A percentile compares a stretch with the other conserved stretches of the same genome.
These are phyloP conservation scores for Corylus americana DNA, from an alignment of 306 rosid species.

Conservation along the genomic window DNA sequence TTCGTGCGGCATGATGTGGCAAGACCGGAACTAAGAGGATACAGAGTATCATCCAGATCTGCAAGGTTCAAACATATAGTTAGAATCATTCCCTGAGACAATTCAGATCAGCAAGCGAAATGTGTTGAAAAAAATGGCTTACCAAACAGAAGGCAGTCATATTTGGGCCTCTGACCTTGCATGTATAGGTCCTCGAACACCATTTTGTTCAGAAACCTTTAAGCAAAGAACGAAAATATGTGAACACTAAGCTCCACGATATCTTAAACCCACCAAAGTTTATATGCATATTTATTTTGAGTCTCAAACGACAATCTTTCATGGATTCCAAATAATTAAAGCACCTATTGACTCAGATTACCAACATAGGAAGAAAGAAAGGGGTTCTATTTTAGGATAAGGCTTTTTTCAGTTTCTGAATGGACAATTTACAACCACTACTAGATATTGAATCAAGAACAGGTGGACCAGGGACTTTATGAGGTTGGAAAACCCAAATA, in stretches of 20 bases:
- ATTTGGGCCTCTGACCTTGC: constrained; percentile 68
- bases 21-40: constrained; percentile 76
- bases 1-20: constrained; percentile 65
- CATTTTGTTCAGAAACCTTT: constrained; percentile 58
- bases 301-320: constrained; percentile 31
- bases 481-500: constrained; percentile 16
- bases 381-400: constrained; percentile 25
- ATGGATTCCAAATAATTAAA: constrained; percentile 25
- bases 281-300: constrained; percentile 32
- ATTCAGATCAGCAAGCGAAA: constrained; percentile 20
- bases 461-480: constrained; percentile 31
- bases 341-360: constrained; percentile 42
- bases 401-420: constrained; percentile 41
- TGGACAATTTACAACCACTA: constrained; percentile 44
- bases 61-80: constrained; percentile 22
- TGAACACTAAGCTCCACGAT: constrained; percentile 33
- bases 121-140: constrained; percentile 16
- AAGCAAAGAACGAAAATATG: constrained; percentile 22
- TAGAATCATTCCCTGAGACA: constrained; percentile 14
- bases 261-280: constrained; percentile 31
- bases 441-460: constrained; percentile 26
- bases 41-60: constrained; percentile 95
- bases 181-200: constrained; percentile 59
- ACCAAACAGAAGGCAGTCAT: constrained; percentile 94
- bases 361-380: constrained; percentile 28